Base-by-base conservation (phyloP, 1,139 yeast species). In the Scheffersomyces parashehatae region DNA sequence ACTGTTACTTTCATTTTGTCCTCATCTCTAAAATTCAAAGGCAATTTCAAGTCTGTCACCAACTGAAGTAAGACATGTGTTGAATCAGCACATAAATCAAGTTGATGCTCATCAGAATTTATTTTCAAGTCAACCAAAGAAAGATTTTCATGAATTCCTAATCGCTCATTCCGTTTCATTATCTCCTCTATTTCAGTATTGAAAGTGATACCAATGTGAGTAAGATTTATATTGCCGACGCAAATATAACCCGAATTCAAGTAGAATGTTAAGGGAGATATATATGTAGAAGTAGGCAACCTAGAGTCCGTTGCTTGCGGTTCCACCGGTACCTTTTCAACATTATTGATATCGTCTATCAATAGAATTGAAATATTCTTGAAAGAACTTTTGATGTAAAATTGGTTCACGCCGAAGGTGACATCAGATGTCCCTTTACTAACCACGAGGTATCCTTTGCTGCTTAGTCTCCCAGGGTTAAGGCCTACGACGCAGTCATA, bases 71-170 rank as follows among this genome's bases (percentile, higher is more conserved):
- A 64, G 5, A 91, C 81, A 55, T 88, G 85, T 0, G 83, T 75
- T 0, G 97, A 88, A 61, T 91, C 98, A 0, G 97, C 93, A 66
- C 97, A 90, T 2, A 89, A 55, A 33, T 84, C 83, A 1, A 85
- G 41, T 24, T 70, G 73, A 15, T 79, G 57, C 11, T 72, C 68
- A 43, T 82, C 87, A 11, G 80, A 57, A 38, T 73, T 73, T 11
- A 83, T 57, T 40, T 73, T 75, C 29, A 82, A 43, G 40, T 77
- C 79, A 4, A 78, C 41, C 7, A 64, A 43, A 0, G 78, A 55
- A 37, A 61, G 43, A 42, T 51, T 48, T 12, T 59, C 55, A 28
- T 52, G 50, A 13, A 63, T 53, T 4, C 60, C 60, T 15, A 61
- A 45, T 16, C 48, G 47, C 29, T 49, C 52, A 44, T 62, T 59